These are phyloP conservation scores for Lentinula edodes DNA, from an alignment of 768 basidiomycete species.

Conservation along the genomic window DNA sequence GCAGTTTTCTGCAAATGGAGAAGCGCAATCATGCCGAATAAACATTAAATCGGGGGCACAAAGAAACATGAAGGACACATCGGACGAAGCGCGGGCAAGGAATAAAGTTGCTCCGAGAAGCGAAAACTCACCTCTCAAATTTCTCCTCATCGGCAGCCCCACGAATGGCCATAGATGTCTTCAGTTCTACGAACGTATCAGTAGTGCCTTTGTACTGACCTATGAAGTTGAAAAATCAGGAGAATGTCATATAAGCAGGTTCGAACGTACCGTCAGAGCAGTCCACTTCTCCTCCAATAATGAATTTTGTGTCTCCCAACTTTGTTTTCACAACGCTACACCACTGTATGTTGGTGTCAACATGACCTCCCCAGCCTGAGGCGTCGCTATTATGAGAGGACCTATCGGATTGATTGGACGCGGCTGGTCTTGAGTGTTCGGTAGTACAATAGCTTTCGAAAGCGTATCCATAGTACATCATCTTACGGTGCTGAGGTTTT, in stretches of 20 bases:
- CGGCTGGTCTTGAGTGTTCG: slow-evolving; percentile 18
- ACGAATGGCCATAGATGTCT: slow-evolving; percentile 74
- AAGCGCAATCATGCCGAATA: background rate
- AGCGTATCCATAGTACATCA: slow-evolving; percentile 81
- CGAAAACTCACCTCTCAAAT: slow-evolving; percentile 66
- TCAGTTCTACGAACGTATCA: slow-evolving; percentile 77
- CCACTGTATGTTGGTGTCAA: slow-evolving; percentile 88
- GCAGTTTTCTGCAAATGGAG: slow-evolving; percentile 59
- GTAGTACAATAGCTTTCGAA: slow-evolving; percentile 87
- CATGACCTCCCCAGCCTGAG: slow-evolving; percentile 73
- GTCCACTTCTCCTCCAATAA: slow-evolving; percentile 90
- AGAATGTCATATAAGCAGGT: background rate
- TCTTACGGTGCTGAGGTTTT: slow-evolving; percentile 54
- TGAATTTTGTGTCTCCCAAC: slow-evolving; percentile 60
- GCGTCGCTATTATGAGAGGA: slow-evolving; percentile 14
- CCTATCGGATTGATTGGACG: background rate
- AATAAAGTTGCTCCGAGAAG: slow-evolving; percentile 1
- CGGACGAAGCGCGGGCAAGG: background rate
- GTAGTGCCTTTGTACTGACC: slow-evolving; percentile 57
- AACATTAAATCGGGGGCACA: background rate
- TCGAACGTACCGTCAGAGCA: slow-evolving; percentile 64
- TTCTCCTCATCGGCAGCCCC: slow-evolving; percentile 56
- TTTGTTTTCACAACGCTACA: slow-evolving; percentile 86
- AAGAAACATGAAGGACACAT: background rate
- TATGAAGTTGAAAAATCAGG: slow-evolving; percentile 21